A percentile compares a stretch with the other conserved stretches of the same genome.
Evolutionary conservation across 2,329 filamentous ascomycete species (phyloP).

Genomic region (Aspergillus versicolor): DNA sequence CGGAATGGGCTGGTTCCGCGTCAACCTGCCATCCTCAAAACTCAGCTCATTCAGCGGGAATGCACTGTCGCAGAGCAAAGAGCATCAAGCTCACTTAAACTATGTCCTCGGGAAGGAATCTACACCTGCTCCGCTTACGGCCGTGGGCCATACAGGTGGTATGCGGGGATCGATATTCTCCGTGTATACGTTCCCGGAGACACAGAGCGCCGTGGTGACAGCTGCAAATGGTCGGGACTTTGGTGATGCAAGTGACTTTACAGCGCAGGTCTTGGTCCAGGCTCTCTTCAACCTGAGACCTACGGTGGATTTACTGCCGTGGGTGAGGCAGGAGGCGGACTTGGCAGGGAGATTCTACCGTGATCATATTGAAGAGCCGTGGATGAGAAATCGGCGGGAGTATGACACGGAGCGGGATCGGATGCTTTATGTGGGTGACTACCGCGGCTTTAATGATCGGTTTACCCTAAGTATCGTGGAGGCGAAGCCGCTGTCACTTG

Average conservation of each 20-base stretch:
- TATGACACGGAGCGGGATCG: not conserved
- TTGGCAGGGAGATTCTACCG: not conserved
- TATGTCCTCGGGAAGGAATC: conserved; percentile 7
- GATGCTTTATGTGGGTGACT: not conserved
- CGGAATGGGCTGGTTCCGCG: conserved; percentile 25
- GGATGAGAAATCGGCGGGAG: not conserved
- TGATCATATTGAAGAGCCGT: conserved; percentile 3
- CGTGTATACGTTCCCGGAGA: conserved; percentile 28
- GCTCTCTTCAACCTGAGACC: conserved; percentile 18
- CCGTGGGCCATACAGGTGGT: conserved; percentile 27
- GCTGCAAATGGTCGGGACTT: conserved; percentile 21
- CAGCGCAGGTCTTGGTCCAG: conserved; percentile 17
- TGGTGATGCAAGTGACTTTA: conserved; percentile 19
- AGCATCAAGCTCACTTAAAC: not conserved
- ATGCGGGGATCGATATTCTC: conserved; percentile 19
- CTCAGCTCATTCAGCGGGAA: conserved; percentile 17
- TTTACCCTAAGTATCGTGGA: not conserved
- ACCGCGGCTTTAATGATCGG: not conserved
- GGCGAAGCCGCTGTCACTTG: not conserved
- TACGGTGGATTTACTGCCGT: conserved; percentile 10
- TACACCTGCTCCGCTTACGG: conserved; percentile 9
- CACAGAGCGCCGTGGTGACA: conserved; percentile 26
- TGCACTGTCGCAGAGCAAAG: not conserved
- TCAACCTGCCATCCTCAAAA: conserved; percentile 20
- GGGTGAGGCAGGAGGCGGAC: conserved; percentile 11